phyloP scores from a whole-genome alignment of 257 asterid genomes.

The Forsythia suspensa region DNA sequence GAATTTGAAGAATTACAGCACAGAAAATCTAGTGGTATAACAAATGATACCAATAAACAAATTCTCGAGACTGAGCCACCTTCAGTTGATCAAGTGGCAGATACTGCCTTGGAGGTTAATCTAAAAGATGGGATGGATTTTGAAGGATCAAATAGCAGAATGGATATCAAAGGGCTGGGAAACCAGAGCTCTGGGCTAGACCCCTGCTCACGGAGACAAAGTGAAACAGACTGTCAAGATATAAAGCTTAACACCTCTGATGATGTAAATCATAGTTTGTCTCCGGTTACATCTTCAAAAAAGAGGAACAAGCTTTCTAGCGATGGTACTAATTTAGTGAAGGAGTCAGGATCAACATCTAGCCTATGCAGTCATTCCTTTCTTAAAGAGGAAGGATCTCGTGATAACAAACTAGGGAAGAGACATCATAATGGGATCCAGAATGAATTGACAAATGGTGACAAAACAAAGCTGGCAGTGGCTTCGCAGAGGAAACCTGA shows the following conservation, averaged over 20 bases:
- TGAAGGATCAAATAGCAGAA: constrained; percentile 29
- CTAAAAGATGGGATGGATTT: constrained; percentile 27
- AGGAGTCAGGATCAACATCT: constrained; percentile 35
- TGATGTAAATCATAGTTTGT: constrained; percentile 29
- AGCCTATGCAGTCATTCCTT: constrained; percentile 31
- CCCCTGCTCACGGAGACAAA: constrained; percentile 50
- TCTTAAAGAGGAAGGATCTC: constrained; percentile 29
- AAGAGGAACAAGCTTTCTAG: constrained; percentile 34
- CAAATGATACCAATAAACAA: constrained; percentile 42
- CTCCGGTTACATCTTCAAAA: constrained; percentile 32
- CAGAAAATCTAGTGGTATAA: constrained; percentile 37
- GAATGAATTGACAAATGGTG: constrained; percentile 55
- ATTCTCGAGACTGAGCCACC: constrained; percentile 39
- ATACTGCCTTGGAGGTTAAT: constrained; percentile 39
- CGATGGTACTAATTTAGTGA: constrained; percentile 24
- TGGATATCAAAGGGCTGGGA: constrained; percentile 37
- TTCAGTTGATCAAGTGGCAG: constrained; percentile 38
- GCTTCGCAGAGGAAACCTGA: constrained; percentile 47
- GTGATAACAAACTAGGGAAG: constrained; percentile 31
- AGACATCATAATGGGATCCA: constrained; percentile 30
- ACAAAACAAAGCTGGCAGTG: constrained; percentile 30
- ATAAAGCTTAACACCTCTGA: constrained; percentile 27
- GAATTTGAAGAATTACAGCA: constrained; percentile 66
- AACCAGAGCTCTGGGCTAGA: constrained; percentile 43
- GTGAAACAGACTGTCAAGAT: constrained; percentile 34